These are phyloP conservation scores for Candida dendrica DNA, from an alignment of 805 yeast species.

Conservation along the genomic window DNA sequence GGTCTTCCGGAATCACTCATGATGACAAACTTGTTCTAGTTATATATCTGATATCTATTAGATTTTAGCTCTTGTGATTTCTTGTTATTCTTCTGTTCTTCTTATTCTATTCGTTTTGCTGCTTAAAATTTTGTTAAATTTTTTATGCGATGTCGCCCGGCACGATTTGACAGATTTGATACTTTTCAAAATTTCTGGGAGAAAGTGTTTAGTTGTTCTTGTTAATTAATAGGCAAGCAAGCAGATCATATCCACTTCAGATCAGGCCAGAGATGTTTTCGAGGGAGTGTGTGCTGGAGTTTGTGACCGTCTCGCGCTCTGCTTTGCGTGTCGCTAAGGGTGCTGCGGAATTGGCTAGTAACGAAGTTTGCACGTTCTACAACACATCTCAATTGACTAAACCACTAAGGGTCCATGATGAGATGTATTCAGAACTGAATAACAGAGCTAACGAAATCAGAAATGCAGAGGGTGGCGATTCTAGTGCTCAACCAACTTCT, in stretches of 20 bases:
- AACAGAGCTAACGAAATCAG: slow-evolving; percentile 6
- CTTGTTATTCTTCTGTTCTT: background rate
- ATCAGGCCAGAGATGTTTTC: slow-evolving; percentile 7
- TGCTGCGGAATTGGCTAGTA: slow-evolving; percentile 4
- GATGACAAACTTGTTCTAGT: no score
- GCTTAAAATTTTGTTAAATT: background rate
- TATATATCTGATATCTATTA: no score
- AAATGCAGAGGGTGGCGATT: slow-evolving; percentile 1
- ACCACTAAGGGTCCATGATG: slow-evolving; percentile 16
- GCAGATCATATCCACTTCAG: background rate
- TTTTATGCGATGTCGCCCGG: background rate
- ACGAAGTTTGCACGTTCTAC: slow-evolving; percentile 12
- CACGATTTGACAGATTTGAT: background rate
- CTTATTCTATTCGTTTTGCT: background rate
- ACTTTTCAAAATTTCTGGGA: background rate
- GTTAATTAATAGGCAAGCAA: no score
- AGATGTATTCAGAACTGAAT: slow-evolving; percentile 15
- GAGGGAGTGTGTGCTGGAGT: slow-evolving; percentile 13
- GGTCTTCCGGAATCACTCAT: slow-evolving; percentile 29
- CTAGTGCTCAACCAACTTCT: no score
- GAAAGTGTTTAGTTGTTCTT: no score
- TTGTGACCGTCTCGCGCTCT: slow-evolving; percentile 11
- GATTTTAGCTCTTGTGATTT: no score
- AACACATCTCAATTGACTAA: slow-evolving; percentile 16
- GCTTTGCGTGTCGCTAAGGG: slow-evolving; percentile 11